Conservation (phyloP, 352 stramenopile species). For the Globisporangium takayamanum region DNA sequence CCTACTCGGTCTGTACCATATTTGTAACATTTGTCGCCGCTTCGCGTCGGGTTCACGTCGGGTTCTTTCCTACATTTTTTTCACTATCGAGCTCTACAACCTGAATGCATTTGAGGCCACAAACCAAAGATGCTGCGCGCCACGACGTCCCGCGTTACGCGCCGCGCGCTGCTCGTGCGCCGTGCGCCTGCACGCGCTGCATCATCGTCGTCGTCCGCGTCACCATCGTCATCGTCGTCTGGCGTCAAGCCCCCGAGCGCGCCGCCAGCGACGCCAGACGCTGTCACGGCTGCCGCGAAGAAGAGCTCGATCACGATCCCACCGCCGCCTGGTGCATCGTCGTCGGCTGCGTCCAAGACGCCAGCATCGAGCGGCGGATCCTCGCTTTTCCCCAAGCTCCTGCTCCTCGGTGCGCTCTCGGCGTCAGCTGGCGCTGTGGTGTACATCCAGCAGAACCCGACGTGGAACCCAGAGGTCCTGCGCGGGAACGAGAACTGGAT, state of each 20-base stretch:
- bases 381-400: conserved; percentile 38
- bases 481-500: conserved; percentile 58
- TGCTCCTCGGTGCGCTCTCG: conserved; percentile 45
- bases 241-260: neutral
- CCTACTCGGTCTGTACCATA: too few relatives aligned
- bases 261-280: neutral
- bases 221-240: conserved; percentile 1
- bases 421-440: conserved; percentile 42
- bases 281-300: conserved; percentile 7
- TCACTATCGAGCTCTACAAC: too few relatives aligned
- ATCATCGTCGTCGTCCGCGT: conserved; percentile 2
- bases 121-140: conserved; percentile 1
- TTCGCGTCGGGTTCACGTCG: too few relatives aligned
- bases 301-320: conserved; percentile 10
- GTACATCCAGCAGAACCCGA: conserved; percentile 72
- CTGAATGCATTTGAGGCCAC: too few relatives aligned
- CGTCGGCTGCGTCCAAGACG: conserved; percentile 22
- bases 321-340: neutral
- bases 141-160: neutral
- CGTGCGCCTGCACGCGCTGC: conserved; percentile 3
- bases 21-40: too few relatives aligned
- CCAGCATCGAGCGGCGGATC: conserved; percentile 17
- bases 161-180: conserved; percentile 3
- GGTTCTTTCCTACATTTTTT: too few relatives aligned
- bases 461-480: conserved; percentile 66